Conservation (phyloP, 2,329 filamentous ascomycete species). For the Sporothrix schenckii region DNA sequence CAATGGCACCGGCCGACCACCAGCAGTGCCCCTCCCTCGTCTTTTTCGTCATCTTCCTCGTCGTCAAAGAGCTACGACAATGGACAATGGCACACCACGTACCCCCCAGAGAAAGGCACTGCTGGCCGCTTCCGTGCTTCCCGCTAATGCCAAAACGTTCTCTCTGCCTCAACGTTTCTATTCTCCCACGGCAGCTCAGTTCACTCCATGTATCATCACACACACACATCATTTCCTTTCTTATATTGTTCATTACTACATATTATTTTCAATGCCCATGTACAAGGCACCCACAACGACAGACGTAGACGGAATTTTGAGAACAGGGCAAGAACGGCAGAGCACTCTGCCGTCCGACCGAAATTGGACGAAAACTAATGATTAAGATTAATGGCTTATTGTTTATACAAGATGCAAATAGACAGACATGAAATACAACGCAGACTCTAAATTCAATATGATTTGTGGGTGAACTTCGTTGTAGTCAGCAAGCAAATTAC, state of each 20-base stretch:
- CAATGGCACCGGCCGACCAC: background rate
- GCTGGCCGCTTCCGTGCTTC: slow-evolving; percentile 33
- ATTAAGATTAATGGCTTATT: slow-evolving; percentile 17
- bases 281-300: background rate
- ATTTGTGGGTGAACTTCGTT: no score
- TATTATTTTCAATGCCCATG: background rate
- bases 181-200: background rate
- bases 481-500: background rate
- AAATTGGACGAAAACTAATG: background rate
- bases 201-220: background rate
- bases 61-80: slow-evolving; percentile 45
- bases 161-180: background rate
- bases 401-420: background rate
- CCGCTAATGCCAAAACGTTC: background rate
- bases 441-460: background rate
- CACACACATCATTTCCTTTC: background rate
- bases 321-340: background rate
- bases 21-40: background rate
- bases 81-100: slow-evolving; percentile 52
- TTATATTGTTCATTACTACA: slow-evolving; percentile 13
- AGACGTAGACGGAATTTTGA: background rate
- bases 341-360: background rate
- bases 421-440: slow-evolving; percentile 1
- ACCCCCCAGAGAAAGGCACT: slow-evolving; percentile 51
- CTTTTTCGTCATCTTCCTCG: background rate